Conservation (phyloP, 2,329 filamentous ascomycete species). For the Neonectria ditissima region DNA sequence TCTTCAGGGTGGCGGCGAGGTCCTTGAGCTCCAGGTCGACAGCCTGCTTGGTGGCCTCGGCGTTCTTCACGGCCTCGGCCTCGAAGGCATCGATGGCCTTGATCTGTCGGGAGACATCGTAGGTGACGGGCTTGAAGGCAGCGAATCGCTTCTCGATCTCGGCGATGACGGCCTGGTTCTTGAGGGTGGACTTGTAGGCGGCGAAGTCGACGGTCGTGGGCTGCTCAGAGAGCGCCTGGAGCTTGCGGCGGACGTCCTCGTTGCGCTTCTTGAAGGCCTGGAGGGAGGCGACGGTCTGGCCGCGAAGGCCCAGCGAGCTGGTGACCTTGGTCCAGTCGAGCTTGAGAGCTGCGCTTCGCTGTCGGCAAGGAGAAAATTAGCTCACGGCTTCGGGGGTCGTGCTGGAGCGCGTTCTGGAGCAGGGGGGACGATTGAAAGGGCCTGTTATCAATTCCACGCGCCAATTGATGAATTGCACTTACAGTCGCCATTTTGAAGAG, state of each 20-base stretch:
- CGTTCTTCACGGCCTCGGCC: slow-evolving; percentile 95
- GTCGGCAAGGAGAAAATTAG: slow-evolving; percentile 64
- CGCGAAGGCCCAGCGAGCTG: slow-evolving; percentile 93
- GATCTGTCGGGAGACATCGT: slow-evolving; percentile 93
- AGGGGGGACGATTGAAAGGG: slow-evolving; percentile 29
- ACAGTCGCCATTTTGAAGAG: slow-evolving; percentile 76
- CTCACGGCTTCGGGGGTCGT: slow-evolving; percentile 54
- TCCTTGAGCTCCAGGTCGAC: slow-evolving; percentile 96
- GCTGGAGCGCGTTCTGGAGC: slow-evolving; percentile 30
- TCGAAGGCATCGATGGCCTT: slow-evolving; percentile 99
- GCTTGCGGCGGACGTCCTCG: slow-evolving; percentile 96
- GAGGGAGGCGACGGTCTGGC: slow-evolving; percentile 90
- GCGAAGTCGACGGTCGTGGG: slow-evolving; percentile 91
- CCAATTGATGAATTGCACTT: slow-evolving; percentile 59
- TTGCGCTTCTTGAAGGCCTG: slow-evolving; percentile 99
- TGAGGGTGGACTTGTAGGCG: slow-evolving; percentile 90
- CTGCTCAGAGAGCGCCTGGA: slow-evolving; percentile 85
- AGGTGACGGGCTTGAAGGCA: slow-evolving; percentile 90
- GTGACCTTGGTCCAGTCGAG: slow-evolving; percentile 98
- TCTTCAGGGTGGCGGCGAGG: slow-evolving; percentile 92
- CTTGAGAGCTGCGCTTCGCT: slow-evolving; percentile 99
- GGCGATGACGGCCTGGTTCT: slow-evolving; percentile 95
- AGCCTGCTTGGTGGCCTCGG: slow-evolving; percentile 94
- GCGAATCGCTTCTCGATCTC: slow-evolving; percentile 98
- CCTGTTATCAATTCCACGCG: slow-evolving; percentile 34